A percentile compares a stretch with the other conserved stretches of the same genome.
phyloP scores from a whole-genome alignment of 2,329 filamentous ascomycete species.

The Ophiostoma angusticollis region DNA sequence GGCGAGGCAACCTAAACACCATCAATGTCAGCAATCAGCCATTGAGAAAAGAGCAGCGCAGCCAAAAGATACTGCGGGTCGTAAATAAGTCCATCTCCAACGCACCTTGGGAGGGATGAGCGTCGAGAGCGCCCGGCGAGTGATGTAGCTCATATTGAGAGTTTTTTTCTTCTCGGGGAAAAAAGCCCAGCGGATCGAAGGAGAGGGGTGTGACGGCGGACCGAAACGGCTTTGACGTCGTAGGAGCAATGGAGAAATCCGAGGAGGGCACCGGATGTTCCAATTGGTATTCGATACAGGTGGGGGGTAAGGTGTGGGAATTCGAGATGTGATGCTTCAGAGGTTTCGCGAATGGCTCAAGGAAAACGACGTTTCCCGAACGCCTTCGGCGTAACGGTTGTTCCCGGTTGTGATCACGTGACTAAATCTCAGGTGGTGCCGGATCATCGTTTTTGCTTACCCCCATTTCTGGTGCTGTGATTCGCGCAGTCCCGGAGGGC shows the following conservation, averaged over 20 bases:
- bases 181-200: conserved; percentile 12
- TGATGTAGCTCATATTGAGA: conserved; percentile 80
- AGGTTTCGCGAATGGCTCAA: conserved; percentile 7
- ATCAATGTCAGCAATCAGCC: not conserved
- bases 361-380: conserved; percentile 13
- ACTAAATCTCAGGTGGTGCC: conserved; percentile 1
- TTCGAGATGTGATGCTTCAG: not conserved
- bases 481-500: no score
- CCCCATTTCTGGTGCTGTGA: conserved; percentile 12
- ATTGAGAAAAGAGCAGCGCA: no score
- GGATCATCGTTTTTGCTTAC: conserved; percentile 13
- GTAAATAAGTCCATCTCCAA: no score
- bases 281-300: conserved; percentile 4
- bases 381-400: conserved; percentile 20
- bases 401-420: conserved; percentile 21
- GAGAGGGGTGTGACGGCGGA: no score
- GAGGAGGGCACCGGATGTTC: conserved; percentile 2
- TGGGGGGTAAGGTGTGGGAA: conserved; percentile 1
- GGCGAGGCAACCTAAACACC: conserved; percentile 62
- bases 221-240: no score
- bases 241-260: conserved; percentile 6
- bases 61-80: no score
- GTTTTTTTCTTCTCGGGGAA: conserved; percentile 16
- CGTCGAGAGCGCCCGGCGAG: conserved; percentile 87
- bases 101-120: conserved; percentile 97